A percentile compares a stretch with the other conserved stretches of the same genome.
Evolutionary conservation across 345 rosid species (phyloP).

Genomic region (Populus pruinosa): DNA sequence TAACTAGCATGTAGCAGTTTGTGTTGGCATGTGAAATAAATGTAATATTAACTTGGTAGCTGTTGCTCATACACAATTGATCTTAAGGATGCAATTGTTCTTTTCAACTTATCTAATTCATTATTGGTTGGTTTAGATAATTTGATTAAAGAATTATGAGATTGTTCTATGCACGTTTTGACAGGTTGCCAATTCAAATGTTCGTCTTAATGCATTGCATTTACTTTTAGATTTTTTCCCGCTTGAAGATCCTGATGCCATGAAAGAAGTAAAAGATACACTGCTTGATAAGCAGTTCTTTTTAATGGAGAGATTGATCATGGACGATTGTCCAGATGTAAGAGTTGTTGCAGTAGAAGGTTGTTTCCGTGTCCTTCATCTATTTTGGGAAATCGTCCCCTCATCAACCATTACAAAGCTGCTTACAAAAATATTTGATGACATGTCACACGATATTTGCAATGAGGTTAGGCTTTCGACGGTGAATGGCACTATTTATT

Average conservation of each 20-base stretch:
- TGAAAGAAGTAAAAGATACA: slow-evolving; percentile 80
- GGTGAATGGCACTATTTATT: slow-evolving; percentile 69
- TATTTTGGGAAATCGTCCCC: slow-evolving; percentile 93
- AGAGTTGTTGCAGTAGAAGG: slow-evolving; percentile 97
- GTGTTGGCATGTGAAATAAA: neutral
- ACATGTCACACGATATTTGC: slow-evolving; percentile 68
- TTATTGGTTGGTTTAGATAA: slow-evolving; percentile 1
- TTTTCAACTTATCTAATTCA: neutral
- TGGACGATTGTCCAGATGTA: slow-evolving; percentile 84
- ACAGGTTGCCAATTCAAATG: slow-evolving; percentile 94
- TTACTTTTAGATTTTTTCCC: slow-evolving; percentile 86
- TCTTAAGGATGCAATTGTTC: neutral
- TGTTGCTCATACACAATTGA: too few species aligned
- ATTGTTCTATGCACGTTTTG: slow-evolving; percentile 13
- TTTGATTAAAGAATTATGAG: slow-evolving; percentile 7
- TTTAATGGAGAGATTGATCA: slow-evolving; percentile 67
- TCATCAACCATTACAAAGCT: slow-evolving; percentile 74
- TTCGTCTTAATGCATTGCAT: slow-evolving; percentile 85
- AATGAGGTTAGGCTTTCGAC: slow-evolving; percentile 81
- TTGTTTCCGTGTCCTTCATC: slow-evolving; percentile 73
- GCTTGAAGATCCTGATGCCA: slow-evolving; percentile 87
- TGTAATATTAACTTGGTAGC: too few species aligned
- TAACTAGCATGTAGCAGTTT: neutral
- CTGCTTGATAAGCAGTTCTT: slow-evolving; percentile 81
- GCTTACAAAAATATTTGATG: slow-evolving; percentile 57